phyloP scores from a whole-genome alignment of 2,329 filamentous ascomycete genomes.

The Colletotrichum sp. region DNA sequence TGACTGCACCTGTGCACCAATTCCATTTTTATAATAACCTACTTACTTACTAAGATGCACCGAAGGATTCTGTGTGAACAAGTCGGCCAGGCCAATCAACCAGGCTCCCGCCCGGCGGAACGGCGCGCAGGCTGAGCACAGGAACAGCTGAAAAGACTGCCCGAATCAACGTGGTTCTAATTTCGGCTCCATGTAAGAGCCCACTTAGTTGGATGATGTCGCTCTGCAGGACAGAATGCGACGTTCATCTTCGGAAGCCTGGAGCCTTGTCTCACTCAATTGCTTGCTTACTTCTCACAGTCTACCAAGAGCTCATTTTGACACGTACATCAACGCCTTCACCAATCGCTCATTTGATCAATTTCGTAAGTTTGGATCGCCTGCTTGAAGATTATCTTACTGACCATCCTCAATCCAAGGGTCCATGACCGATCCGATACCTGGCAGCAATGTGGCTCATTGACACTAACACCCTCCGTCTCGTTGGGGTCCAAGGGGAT shows the following conservation, averaged over 20 bases:
- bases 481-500: constrained; percentile 26
- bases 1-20: not conserved
- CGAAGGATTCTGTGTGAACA: not conserved
- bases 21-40: not conserved
- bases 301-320: not conserved
- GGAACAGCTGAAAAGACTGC: not conserved
- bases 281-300: not conserved
- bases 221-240: not conserved
- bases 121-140: not conserved
- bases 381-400: accelerated
- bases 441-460: constrained; percentile 29
- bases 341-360: not conserved
- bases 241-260: not conserved
- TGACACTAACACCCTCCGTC: constrained; percentile 21
- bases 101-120: not conserved
- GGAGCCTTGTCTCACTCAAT: not conserved
- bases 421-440: not conserved
- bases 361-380: accelerated
- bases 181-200: not conserved
- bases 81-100: not conserved
- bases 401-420: accelerated
- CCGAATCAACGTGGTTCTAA: not conserved
- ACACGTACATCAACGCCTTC: not conserved
- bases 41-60: not conserved
- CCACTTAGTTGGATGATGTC: not conserved